Evolutionary conservation across 83 land plant species (phyloP).

Genomic region (Picea engelmannii): DNA sequence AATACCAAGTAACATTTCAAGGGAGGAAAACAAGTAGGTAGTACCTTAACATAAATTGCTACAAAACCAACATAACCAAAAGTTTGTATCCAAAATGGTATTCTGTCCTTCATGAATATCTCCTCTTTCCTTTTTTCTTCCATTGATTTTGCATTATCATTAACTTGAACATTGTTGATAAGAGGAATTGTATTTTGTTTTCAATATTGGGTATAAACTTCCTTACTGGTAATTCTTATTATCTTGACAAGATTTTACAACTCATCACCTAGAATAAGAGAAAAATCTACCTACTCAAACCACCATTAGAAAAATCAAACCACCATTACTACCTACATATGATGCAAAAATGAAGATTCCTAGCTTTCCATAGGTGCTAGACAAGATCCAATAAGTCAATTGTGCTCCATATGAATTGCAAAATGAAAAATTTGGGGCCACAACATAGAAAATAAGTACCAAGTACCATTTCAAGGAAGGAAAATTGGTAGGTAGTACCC

Average conservation of each 20-base stretch:
- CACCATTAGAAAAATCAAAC: too few relatives aligned
- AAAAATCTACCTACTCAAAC: too few relatives aligned
- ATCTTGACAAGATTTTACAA: too few relatives aligned
- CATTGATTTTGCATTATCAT: too few relatives aligned
- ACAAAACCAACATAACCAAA: constrained; percentile 67
- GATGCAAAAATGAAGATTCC: constrained; percentile 17
- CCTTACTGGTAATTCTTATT: too few relatives aligned
- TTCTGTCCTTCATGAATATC: constrained; percentile 53
- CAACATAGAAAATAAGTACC: constrained; percentile 55
- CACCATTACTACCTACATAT: constrained; percentile 39
- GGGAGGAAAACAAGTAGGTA: constrained; percentile 67
- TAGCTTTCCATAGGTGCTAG: constrained; percentile 75
- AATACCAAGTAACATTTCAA: constrained; percentile 72
- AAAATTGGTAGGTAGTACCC: constrained; percentile 59
- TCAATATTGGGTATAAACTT: too few relatives aligned
- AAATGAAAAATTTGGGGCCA: constrained; percentile 79
- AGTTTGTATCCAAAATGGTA: constrained; percentile 63
- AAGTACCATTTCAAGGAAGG: constrained; percentile 75
- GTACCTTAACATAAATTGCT: constrained; percentile 59
- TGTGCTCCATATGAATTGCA: constrained; percentile 83
- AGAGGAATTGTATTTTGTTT: too few relatives aligned
- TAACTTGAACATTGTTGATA: too few relatives aligned
- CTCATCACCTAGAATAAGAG: too few relatives aligned
- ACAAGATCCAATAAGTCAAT: constrained; percentile 72
- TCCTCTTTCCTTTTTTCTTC: constrained; percentile 32